Percentiles rank a stretch among this genome's conserved stretches.
Conservation (phyloP, 345 rosid genomes). For the Syzygium aromaticum region DNA sequence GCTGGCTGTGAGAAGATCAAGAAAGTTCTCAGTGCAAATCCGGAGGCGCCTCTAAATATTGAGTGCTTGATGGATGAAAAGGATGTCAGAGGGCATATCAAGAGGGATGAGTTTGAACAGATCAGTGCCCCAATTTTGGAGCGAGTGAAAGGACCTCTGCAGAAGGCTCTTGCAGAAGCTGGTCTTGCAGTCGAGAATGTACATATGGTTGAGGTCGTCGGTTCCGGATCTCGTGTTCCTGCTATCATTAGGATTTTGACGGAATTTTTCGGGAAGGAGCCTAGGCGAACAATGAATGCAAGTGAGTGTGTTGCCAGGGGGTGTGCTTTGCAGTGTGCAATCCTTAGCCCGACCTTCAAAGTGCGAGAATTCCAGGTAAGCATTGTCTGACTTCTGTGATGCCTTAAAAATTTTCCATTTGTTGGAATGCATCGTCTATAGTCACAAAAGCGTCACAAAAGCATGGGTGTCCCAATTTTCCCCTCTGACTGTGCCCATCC, state of each 20-base stretch:
- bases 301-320: constrained; percentile 97
- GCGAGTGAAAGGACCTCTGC: constrained; percentile 82
- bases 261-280: constrained; percentile 96
- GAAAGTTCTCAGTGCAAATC: constrained; percentile 94
- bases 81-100: constrained; percentile 81
- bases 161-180: constrained; percentile 90
- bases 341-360: constrained; percentile 95
- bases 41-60: constrained; percentile 74
- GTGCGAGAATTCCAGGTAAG: constrained; percentile 94
- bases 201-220: constrained; percentile 91
- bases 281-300: constrained; percentile 94
- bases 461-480: not conserved
- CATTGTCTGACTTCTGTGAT: not conserved
- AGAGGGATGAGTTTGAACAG: constrained; percentile 89
- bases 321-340: constrained; percentile 88
- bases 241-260: constrained; percentile 70
- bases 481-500: not conserved
- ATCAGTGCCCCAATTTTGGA: constrained; percentile 77
- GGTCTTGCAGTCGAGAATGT: constrained; percentile 64
- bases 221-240: constrained; percentile 87
- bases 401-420: not conserved
- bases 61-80: constrained; percentile 98
- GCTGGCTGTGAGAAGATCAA: constrained; percentile 87
- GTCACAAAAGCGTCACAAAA: not conserved
- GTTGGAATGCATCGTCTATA: not conserved